Conservation (phyloP, 305 asterid genomes). For the Fraxinus paxiana region DNA sequence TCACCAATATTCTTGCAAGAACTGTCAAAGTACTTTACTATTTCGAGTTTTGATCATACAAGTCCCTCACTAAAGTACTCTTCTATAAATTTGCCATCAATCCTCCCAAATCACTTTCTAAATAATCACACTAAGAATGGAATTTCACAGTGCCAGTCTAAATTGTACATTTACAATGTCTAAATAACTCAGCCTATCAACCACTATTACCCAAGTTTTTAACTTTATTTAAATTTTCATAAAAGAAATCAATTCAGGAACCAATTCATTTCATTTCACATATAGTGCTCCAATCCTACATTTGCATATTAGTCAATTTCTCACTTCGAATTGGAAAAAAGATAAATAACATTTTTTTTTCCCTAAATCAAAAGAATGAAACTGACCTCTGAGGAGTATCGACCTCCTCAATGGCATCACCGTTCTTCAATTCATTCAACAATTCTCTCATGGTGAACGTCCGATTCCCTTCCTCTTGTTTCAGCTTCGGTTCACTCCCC, state of each 20-base stretch:
- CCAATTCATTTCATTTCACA: conserved; percentile 1
- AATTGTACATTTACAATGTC: background rate
- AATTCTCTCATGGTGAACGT: conserved; percentile 93
- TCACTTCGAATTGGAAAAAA: background rate
- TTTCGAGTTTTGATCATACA: background rate
- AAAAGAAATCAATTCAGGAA: background rate
- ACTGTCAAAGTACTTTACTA: background rate
- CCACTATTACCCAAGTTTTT: background rate
- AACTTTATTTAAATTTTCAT: background rate
- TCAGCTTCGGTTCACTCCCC: conserved; percentile 38
- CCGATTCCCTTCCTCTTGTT: conserved; percentile 57
- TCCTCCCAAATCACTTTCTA: background rate
- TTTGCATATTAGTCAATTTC: background rate
- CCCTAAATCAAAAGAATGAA: background rate
- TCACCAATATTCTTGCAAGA: background rate
- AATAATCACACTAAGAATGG: conserved; percentile 4
- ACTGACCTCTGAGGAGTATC: conserved; percentile 42
- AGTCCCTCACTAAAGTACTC: background rate
- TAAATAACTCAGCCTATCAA: background rate
- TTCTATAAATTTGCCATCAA: background rate
- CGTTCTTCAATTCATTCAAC: conserved; percentile 78
- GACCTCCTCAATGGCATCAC: conserved; percentile 52
- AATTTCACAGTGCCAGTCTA: background rate
- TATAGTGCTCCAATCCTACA: background rate
- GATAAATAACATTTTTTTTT: background rate